Conservation (phyloP, 495 filamentous ascomycete species). For the Pyronema omphalodes region DNA sequence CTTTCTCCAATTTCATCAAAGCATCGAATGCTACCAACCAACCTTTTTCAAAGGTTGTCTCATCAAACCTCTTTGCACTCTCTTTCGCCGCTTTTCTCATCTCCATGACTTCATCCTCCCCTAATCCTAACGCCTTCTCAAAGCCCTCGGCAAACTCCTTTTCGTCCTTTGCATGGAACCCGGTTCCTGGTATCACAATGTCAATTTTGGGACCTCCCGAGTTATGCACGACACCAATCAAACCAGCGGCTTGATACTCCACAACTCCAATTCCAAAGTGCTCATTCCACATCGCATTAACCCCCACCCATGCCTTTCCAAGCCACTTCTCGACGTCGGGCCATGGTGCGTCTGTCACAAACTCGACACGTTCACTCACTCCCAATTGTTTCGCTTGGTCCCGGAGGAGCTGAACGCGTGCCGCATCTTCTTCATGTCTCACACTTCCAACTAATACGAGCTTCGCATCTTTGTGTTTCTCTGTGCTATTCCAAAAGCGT, state of each 20-base stretch:
- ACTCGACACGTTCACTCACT: slow-evolving; percentile 65
- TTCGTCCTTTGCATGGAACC: slow-evolving; percentile 63
- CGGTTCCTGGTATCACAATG: slow-evolving; percentile 62
- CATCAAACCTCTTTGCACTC: slow-evolving; percentile 67
- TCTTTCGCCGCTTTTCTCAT: slow-evolving; percentile 56
- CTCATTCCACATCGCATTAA: slow-evolving; percentile 99
- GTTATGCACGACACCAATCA: slow-evolving; percentile 81
- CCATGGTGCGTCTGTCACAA: slow-evolving; percentile 79
- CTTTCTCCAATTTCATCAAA: slow-evolving; percentile 36
- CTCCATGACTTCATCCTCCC: slow-evolving; percentile 43
- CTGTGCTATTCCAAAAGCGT: slow-evolving; percentile 34
- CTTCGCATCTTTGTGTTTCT: slow-evolving; percentile 32
- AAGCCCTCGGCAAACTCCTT: slow-evolving; percentile 64
- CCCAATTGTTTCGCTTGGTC: slow-evolving; percentile 73
- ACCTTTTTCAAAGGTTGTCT: slow-evolving; percentile 58
- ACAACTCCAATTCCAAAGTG: slow-evolving; percentile 98
- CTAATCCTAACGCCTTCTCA: slow-evolving; percentile 50
- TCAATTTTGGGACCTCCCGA: slow-evolving; percentile 82
- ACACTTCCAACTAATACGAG: slow-evolving; percentile 79
- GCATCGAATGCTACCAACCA: slow-evolving; percentile 58
- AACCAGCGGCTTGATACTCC: slow-evolving; percentile 88
- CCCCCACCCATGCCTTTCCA: slow-evolving; percentile 53
- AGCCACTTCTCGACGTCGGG: slow-evolving; percentile 65
- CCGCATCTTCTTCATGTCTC: slow-evolving; percentile 62
- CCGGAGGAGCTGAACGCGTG: slow-evolving; percentile 76